Evolutionary conservation across 345 rosid species (phyloP).

Genomic region (Eucalyptus shirleyi): DNA sequence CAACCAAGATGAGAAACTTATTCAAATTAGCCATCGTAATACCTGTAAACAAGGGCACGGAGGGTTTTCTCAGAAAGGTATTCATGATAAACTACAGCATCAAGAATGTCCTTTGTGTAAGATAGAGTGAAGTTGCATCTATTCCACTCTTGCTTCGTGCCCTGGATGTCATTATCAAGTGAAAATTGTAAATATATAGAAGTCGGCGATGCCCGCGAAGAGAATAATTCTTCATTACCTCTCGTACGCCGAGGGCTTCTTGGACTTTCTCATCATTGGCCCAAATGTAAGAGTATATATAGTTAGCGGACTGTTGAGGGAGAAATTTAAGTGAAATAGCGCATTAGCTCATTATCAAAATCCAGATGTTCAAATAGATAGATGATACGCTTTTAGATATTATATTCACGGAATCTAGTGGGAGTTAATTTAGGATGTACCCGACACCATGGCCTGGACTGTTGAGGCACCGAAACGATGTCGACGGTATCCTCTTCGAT

Average conservation of each 20-base stretch:
- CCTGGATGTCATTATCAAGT: neutral
- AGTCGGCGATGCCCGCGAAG: neutral
- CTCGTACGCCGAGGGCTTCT: slow-evolving; percentile 3
- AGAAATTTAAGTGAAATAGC: neutral
- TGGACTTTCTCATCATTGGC: slow-evolving; percentile 18
- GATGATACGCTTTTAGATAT: neutral
- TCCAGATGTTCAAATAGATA: neutral
- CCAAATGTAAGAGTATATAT: slow-evolving; percentile 1
- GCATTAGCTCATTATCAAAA: neutral
- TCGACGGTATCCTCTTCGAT: neutral
- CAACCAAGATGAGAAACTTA: neutral
- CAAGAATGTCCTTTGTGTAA: neutral
- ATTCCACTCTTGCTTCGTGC: neutral
- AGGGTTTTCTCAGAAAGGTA: neutral
- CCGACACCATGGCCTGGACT: neutral
- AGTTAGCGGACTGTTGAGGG: neutral
- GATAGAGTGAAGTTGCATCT: slow-evolving; percentile 4
- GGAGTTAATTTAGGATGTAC: neutral
- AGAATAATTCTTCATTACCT: slow-evolving; percentile 5
- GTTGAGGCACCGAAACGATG: neutral
- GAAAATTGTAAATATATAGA: neutral
- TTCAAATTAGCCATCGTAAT: neutral
- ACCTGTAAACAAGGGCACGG: slow-evolving; percentile 12
- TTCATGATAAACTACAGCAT: neutral
- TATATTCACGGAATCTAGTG: neutral